Percentiles rank a stretch among this genome's conserved stretches.
Evolutionary conservation across 2,329 filamentous ascomycete genomes (phyloP).

Genomic region (Chrysoporthe deuterocubensis): DNA sequence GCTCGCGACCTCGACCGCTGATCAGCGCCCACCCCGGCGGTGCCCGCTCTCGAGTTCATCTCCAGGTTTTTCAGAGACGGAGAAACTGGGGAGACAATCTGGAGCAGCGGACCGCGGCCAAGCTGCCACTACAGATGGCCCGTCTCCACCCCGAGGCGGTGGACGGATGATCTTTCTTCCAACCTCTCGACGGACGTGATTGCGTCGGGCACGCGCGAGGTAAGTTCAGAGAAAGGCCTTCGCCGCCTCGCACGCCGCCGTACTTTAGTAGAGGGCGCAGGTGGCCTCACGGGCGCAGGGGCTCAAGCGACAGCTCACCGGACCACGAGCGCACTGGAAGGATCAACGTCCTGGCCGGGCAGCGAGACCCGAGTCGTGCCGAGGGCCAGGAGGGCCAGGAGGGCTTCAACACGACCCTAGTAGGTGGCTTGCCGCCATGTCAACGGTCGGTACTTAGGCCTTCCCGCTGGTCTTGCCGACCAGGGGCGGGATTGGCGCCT

Average conservation of each 20-base stretch:
- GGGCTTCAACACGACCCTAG: no score
- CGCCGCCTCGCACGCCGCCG: background rate
- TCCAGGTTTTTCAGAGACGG: background rate
- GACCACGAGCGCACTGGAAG: background rate
- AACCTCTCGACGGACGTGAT: background rate
- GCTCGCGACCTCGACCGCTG: conserved; percentile 11
- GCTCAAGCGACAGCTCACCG: no score
- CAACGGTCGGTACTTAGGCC: background rate
- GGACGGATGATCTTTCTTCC: background rate
- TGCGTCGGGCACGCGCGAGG: background rate
- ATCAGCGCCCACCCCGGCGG: conserved; percentile 14
- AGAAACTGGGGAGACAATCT: conserved; percentile 3
- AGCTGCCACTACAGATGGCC: background rate
- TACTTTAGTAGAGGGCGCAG: background rate
- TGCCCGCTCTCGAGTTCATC: background rate
- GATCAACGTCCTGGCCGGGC: background rate
- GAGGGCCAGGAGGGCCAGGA: no score
- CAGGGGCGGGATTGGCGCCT: background rate
- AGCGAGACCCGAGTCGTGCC: no score
- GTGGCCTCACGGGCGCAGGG: conserved; percentile 16
- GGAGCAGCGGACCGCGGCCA: background rate
- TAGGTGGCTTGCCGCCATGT: no score
- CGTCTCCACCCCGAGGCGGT: background rate
- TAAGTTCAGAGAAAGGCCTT: background rate
- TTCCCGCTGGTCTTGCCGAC: background rate